Percentiles rank a stretch among this genome's conserved stretches.
Evolutionary conservation across 2,329 filamentous ascomycete species (phyloP).

Genomic region (Sporothrix luriei): DNA sequence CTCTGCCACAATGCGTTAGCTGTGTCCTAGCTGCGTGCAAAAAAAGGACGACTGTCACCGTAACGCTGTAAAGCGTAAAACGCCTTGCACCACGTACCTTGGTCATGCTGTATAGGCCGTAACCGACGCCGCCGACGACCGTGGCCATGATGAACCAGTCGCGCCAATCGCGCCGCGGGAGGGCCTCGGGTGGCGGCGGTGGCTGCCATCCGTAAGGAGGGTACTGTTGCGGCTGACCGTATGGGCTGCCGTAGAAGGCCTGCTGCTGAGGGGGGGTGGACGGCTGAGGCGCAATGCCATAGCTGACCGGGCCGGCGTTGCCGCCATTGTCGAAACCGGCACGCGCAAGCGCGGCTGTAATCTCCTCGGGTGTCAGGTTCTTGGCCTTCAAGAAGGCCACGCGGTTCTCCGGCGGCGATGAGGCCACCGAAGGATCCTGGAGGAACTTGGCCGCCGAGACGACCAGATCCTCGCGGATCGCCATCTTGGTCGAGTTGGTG

Average conservation of each 20-base stretch:
- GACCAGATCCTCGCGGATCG: conserved; percentile 93
- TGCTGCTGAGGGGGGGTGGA: conserved; percentile 39
- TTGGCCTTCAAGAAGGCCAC: conserved; percentile 94
- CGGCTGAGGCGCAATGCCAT: not conserved
- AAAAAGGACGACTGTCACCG: no score
- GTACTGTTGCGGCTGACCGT: conserved; percentile 50
- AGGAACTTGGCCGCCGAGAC: conserved; percentile 83
- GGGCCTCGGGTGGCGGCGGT: conserved; percentile 53
- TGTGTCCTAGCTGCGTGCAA: not conserved
- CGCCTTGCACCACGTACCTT: conserved; percentile 60
- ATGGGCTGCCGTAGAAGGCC: conserved; percentile 51
- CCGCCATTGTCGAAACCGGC: conserved; percentile 59
- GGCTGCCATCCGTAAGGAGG: conserved; percentile 60
- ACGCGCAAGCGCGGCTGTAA: conserved; percentile 79
- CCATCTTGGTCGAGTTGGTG: conserved; percentile 52
- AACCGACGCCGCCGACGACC: conserved; percentile 83
- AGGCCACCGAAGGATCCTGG: conserved; percentile 87
- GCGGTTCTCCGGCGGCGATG: conserved; percentile 88
- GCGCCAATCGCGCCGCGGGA: conserved; percentile 87
- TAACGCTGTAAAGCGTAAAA: not conserved
- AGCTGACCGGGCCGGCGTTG: conserved; percentile 42
- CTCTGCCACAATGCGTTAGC: conserved; percentile 55
- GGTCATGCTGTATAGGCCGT: conserved; percentile 83
- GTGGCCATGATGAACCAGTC: conserved; percentile 99
- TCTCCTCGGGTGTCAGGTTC: conserved; percentile 94